Evolutionary conservation across 2,329 filamentous ascomycete species (phyloP), one percentile per base, ranked within the genome.

Genomic region (Pseudogymnoascus sp.): DNA sequence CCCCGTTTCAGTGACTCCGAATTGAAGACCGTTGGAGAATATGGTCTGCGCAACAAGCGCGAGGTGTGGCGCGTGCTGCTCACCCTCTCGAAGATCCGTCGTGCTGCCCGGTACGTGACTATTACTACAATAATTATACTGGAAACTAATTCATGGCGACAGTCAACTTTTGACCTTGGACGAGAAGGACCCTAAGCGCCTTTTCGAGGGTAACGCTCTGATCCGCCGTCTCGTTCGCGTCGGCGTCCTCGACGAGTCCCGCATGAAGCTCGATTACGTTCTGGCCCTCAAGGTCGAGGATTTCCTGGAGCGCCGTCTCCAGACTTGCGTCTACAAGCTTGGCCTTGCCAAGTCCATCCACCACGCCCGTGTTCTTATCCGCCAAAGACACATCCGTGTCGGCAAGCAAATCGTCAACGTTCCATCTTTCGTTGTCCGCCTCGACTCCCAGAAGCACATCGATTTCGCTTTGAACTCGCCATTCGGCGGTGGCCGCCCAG

Each of bases 211-310:
- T 83, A 99, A 99, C 82, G 95, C 95, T 79, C 88, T 99, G 80
- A 99, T 99, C 89, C 95, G 95, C 81, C 95, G 95, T 90, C 92
- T 99, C 73, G 95, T 99, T 72, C 95, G 95, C 81, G 93, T 98
- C 79, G 95, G 95, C 91, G 95, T 99, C 77, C 91, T 99, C 77
- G 95, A 99, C 81, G 95, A 99, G 86, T 93, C 93, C 79, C 95
- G 95, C 88, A 99, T 99, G 95, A 99, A 97, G 90, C 95, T 99
- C 87, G 95, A 99, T 97, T 97, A 99, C 89, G 95, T 99, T 78
- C 85, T 99, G 78, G 95, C 95, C 83, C 89, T 99, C 68, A 96
- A 96, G 87, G 90, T 96, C 76, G 95, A 99, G 84, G 95, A 99
- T 83, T 99, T 99, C 89, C 87, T 99, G 83, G 95, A 99, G 90